Evolutionary conservation across 2,329 filamentous ascomycete genomes (phyloP), one percentile per base, ranked within the genome.

Genomic region (Sporothrix brasiliensis): DNA sequence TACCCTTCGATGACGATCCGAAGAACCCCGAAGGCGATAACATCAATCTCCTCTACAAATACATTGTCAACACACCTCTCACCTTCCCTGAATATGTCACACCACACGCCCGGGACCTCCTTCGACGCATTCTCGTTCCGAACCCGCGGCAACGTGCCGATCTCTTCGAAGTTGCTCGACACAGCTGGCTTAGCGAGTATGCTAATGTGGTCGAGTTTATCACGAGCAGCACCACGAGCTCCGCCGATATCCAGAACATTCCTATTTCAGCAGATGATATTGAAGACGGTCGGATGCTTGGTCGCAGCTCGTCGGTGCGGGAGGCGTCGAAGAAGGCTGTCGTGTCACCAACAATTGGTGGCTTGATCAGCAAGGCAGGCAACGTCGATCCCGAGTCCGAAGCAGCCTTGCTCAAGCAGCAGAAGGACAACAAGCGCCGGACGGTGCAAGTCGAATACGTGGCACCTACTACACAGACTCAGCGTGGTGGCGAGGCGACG

Each of bases 61-160:
- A 99, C 81, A 99, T 99, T 76, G 94, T 97, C 72, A 96, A 93
- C 69, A 99, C 95, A 0, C 94, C 94, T 49, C 87, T 99, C 54
- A 98, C 94, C 4, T 99, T 99, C 79, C 95, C 95, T 73, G 95
- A 99, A 89, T 98, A 98, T 79, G 95, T 99, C 75, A 97, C 95
- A 9, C 95, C 95, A 9, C 95, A 99, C 80, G 94, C 95, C 27
- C 88, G 95, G 76, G 95, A 99, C 80, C 86, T 99, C 0, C 84
- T 99, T 61, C 90, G 95, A 72, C 89, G 95, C 68, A 99, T 99
- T 72, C 86, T 99, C 56, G 95, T 99, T 0, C 94, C 95, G 6
- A 95, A 98, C 79, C 95, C 95, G 67, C 88, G 95, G 74, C 96
- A 97, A 81, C 89, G 95, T 78, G 95, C 95, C 66, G 95, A 99